Conservation (phyloP, 169 alveolate species). For the Besnoitia besnoiti region DNA sequence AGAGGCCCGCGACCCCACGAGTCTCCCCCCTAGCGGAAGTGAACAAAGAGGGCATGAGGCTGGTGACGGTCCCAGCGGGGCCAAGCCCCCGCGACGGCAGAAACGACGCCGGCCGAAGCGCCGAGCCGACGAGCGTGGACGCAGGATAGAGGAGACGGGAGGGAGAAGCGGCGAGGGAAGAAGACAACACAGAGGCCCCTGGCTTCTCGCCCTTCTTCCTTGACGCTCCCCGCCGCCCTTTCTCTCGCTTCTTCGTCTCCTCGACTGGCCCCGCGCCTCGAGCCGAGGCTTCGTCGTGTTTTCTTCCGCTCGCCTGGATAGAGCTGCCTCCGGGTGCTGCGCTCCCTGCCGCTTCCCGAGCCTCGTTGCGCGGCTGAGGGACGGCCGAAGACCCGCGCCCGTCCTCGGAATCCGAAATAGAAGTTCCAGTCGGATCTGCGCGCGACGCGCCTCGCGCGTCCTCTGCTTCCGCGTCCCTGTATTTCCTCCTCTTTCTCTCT, state of each 20-base stretch:
- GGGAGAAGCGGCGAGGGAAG: background rate
- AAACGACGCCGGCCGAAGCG: background rate
- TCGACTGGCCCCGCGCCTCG: background rate
- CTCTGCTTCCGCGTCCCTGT: background rate
- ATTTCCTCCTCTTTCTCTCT: background rate
- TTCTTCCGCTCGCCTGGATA: background rate
- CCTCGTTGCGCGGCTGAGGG: no score
- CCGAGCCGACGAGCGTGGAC: background rate
- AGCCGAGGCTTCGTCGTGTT: background rate
- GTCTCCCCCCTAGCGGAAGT: background rate
- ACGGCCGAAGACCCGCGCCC: background rate
- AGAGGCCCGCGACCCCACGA: background rate
- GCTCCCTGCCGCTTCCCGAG: background rate
- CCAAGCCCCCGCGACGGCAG: background rate
- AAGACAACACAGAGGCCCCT: background rate
- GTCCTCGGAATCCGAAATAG: background rate
- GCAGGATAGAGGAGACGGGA: background rate
- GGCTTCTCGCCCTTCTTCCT: background rate
- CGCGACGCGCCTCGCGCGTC: no score
- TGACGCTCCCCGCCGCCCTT: background rate
- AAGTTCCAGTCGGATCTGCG: no score
- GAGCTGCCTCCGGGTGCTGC: background rate
- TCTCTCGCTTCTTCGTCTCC: background rate
- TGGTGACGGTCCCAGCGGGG: background rate
- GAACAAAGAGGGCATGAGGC: background rate